phyloP scores from a whole-genome alignment of 2,329 filamentous ascomycete species.

The Fusarium veterinarium region DNA sequence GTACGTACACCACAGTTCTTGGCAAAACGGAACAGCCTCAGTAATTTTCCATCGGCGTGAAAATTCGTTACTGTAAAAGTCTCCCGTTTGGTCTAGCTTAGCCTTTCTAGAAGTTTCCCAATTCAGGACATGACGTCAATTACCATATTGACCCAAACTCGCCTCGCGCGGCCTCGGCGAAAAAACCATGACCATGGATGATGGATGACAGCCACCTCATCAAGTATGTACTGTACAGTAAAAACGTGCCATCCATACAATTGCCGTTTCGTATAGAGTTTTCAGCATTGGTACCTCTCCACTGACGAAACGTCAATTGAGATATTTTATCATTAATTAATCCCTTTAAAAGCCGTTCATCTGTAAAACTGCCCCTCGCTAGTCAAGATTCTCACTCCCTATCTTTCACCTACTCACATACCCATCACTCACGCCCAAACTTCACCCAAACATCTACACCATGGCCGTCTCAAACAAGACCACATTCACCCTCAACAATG shows the following conservation, averaged over 20 bases:
- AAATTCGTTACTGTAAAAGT: conserved; percentile 12
- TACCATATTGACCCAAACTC: background rate
- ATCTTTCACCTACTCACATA: conserved; percentile 12
- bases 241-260: conserved; percentile 12
- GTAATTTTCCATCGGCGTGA: conserved; percentile 8
- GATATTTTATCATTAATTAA: conserved; percentile 5
- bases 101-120: conserved; percentile 30
- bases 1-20: background rate
- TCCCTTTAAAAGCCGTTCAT: conserved; percentile 24
- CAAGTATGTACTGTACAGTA: background rate
- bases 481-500: conserved; percentile 60
- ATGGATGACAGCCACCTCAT: conserved; percentile 23
- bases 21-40: conserved; percentile 4
- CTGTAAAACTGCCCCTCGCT: background rate
- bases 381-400: background rate
- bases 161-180: conserved; percentile 24
- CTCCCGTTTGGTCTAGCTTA: background rate
- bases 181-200: background rate
- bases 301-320: conserved; percentile 14
- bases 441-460: conserved; percentile 13
- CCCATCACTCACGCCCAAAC: conserved; percentile 3
- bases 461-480: conserved; percentile 44
- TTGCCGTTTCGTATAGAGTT: background rate
- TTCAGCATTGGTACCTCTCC: conserved; percentile 4
- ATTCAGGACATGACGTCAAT: conserved; percentile 26